Percentiles rank a stretch among this genome's conserved stretches.
Conservation (phyloP, 768 basidiomycete species). For the Boletus vermiculosoides region DNA sequence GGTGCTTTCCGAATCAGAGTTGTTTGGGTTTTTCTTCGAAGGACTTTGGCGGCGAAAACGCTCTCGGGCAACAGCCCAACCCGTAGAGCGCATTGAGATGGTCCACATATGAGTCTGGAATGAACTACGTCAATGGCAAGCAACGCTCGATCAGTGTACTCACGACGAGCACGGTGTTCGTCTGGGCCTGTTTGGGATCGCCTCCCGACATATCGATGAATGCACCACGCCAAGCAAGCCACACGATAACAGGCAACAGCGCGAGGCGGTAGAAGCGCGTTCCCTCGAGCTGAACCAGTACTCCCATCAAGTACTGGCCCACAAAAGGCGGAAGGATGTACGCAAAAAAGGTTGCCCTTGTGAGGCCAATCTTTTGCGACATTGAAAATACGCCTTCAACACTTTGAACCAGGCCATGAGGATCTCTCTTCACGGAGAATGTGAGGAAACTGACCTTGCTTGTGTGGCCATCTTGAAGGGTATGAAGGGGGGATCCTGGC, state of each 20-base stretch:
- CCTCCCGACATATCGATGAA: constrained; percentile 26
- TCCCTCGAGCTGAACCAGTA: constrained; percentile 51
- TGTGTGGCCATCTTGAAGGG: not conserved
- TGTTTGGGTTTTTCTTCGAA: not conserved
- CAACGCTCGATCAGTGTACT: not conserved
- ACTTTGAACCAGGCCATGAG: not conserved
- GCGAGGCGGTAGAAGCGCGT: constrained; percentile 43
- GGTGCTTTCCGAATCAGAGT: not conserved
- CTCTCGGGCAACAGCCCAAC: constrained; percentile 19
- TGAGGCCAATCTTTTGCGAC: constrained; percentile 8
- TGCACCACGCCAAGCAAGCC: constrained; percentile 42
- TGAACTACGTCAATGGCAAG: not conserved
- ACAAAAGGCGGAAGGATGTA: constrained; percentile 44
- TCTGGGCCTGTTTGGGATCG: constrained; percentile 6
- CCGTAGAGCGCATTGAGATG: constrained; percentile 11
- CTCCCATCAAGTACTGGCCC: constrained; percentile 50
- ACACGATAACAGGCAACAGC: constrained; percentile 47
- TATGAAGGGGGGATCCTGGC: no score
- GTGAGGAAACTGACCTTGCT: constrained; percentile 2
- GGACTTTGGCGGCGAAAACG: constrained; percentile 11
- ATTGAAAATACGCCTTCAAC: constrained; percentile 1
- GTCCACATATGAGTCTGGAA: constrained; percentile 15
- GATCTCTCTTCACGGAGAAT: not conserved
- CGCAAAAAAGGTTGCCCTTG: constrained; percentile 27
- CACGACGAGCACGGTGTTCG: constrained; percentile 22